Evolutionary conservation across 2,329 filamentous ascomycete species (phyloP), one percentile per base, ranked within the genome.

Genomic region (Neofusicoccum sp.): DNA sequence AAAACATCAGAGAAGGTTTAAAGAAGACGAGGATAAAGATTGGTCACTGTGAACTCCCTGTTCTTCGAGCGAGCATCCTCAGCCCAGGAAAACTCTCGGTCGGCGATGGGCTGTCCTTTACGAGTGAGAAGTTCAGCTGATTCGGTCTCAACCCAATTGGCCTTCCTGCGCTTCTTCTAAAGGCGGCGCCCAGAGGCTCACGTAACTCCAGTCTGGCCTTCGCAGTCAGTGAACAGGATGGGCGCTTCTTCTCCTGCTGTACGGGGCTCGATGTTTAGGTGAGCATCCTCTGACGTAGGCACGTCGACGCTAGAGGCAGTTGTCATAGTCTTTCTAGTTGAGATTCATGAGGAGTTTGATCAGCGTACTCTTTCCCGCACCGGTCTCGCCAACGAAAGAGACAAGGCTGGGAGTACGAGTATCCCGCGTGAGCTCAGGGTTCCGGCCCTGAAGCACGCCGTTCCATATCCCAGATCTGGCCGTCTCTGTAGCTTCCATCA

Each of bases 131-230:
- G 29, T 34, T 63, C 8, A 33, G 22, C 9, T 47, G 49, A 22
- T 22, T 22, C n/a, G 39, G 11, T 16, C 29, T 36, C 4, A 9
- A 3, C 3, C 29, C 29, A 29, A 4, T 16, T 16, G 11, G 14
- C 31, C 29, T 14, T 41, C 36, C 50, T 63, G 22, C 39, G 61
- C 59, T 54, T 37, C 45, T 37, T 50, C 36, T 59, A 36, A 62
- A 39, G 28, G 66, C 50, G 14, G 69, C 68, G 8, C 68, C 70
- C n/a, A 68, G 62, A 34, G 78, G 79, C 9, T 70, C 69, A 22
- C 71, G 83, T 81, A 8, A 83, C 82, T 36, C 82, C 82, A 22
- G 80, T 76, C 7, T 84, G 75, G 0, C 83, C 83, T 72, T 85
- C 83, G 64, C 81, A 84, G 65, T 85, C 83, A 28, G 82, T 81